Conservation (phyloP, 257 asterid species). For the Scutellaria baicalensis region DNA sequence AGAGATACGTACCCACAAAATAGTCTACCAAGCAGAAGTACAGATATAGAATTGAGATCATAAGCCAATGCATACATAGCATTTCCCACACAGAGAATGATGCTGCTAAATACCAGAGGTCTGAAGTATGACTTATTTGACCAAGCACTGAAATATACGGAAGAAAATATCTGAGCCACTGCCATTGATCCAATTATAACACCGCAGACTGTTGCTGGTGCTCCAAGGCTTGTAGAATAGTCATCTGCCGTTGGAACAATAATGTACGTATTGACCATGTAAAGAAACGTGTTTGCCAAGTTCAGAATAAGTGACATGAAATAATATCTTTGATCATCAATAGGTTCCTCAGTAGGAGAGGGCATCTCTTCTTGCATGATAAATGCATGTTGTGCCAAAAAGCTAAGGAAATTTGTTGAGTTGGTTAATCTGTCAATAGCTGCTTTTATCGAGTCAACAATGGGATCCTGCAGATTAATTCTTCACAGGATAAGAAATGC, state of each 20-base stretch:
- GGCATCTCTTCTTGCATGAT: slow-evolving; percentile 89
- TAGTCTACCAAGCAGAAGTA: slow-evolving; percentile 77
- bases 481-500: slow-evolving; percentile 12
- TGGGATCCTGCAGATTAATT: slow-evolving; percentile 62
- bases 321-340: slow-evolving; percentile 65
- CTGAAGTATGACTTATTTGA: slow-evolving; percentile 81
- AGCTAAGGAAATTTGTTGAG: slow-evolving; percentile 84
- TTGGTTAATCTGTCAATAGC: slow-evolving; percentile 74
- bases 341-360: slow-evolving; percentile 45
- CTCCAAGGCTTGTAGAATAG: slow-evolving; percentile 93
- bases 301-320: slow-evolving; percentile 82
- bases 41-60: slow-evolving; percentile 56
- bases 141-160: slow-evolving; percentile 98
- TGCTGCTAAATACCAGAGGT: slow-evolving; percentile 87
- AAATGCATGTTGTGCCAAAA: slow-evolving; percentile 88
- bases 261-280: slow-evolving; percentile 92
- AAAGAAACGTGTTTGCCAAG: slow-evolving; percentile 89
- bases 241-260: slow-evolving; percentile 97
- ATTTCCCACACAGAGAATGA: slow-evolving; percentile 67
- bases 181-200: slow-evolving; percentile 94
- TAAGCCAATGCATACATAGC: slow-evolving; percentile 81
- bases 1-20: slow-evolving; percentile 62
- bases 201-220: slow-evolving; percentile 94
- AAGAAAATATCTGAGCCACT: slow-evolving; percentile 87
- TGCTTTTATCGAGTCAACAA: slow-evolving; percentile 66